Percentiles rank a stretch among this genome's conserved stretches.
Conservation (phyloP, 2,329 filamentous ascomycete species). For the Xylaria sp. region DNA sequence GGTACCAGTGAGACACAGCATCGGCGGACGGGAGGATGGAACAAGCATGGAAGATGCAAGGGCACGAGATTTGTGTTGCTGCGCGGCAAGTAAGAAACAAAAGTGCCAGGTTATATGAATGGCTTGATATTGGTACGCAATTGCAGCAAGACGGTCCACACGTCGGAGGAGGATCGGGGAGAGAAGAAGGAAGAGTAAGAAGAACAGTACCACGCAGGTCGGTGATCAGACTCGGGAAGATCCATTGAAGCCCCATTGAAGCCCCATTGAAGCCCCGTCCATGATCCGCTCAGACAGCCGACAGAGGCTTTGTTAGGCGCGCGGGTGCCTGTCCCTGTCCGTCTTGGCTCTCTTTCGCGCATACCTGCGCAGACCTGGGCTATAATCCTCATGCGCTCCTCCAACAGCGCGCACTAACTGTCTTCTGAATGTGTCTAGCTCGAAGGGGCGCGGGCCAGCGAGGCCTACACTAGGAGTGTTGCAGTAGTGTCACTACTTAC, state of each 20-base stretch:
- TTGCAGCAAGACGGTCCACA: not conserved
- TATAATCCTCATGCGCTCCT: conserved; percentile 1
- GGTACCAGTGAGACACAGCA: not conserved
- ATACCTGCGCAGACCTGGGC: not conserved
- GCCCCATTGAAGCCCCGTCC: conserved; percentile 1
- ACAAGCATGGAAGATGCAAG: conserved; percentile 22
- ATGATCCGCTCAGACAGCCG: conserved; percentile 6
- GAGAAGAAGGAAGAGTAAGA: not conserved
- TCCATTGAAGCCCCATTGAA: conserved; percentile 6
- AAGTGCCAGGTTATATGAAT: not conserved
- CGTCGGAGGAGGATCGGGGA: not conserved
- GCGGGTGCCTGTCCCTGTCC: conserved; percentile 10
- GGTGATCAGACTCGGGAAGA: conserved; percentile 6
- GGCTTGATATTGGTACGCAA: not conserved
- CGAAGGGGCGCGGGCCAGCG: not conserved
- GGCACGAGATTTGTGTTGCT: conserved; percentile 4
- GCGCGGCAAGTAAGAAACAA: not conserved
- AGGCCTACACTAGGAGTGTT: not conserved
- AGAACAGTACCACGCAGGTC: not conserved
- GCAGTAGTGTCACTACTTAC: not conserved
- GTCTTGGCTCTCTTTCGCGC: not conserved
- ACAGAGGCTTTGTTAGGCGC: conserved; percentile 16
- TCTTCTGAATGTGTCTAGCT: not conserved
- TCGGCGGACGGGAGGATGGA: conserved; percentile 14
- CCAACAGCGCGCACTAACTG: not conserved